Conservation (phyloP, 2,329 filamentous ascomycete species). For the Stagonosporopsis tanaceti region DNA sequence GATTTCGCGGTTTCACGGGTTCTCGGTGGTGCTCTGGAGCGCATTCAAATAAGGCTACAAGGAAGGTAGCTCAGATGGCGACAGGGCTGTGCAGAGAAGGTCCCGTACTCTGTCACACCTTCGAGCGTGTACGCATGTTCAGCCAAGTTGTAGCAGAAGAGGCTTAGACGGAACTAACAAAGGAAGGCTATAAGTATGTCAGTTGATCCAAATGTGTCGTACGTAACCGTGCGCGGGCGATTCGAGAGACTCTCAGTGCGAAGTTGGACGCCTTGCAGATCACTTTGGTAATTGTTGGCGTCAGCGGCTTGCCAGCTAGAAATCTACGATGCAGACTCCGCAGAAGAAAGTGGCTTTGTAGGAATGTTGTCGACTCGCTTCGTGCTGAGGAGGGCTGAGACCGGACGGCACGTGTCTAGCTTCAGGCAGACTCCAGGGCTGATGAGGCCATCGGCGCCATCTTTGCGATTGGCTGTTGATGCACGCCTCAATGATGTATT, state of each 20-base stretch:
- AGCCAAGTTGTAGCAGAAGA: neutral
- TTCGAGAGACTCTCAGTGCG: conserved; percentile 3
- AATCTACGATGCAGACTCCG: neutral
- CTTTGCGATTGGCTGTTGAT: neutral
- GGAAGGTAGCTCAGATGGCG: neutral
- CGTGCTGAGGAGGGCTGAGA: conserved; percentile 2
- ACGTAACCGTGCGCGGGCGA: conserved; percentile 3
- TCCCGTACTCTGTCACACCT: neutral
- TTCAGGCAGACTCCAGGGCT: neutral
- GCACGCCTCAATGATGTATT: no score
- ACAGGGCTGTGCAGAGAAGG: neutral
- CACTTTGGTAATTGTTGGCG: conserved; percentile 8
- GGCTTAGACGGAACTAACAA: neutral
- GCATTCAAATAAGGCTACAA: neutral
- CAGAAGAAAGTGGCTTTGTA: conserved; percentile 4
- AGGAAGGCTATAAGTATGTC: neutral
- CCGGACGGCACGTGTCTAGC: neutral
- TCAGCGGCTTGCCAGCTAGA: conserved; percentile 5
- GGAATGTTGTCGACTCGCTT: conserved; percentile 4
- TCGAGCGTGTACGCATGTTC: neutral
- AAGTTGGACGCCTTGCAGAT: conserved; percentile 25
- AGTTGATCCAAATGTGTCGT: neutral
- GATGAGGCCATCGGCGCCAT: neutral
- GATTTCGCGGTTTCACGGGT: neutral
- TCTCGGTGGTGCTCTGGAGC: neutral